phyloP scores from a whole-genome alignment of 768 basidiomycete genomes.

The Hemileccinum rubropunctum region DNA sequence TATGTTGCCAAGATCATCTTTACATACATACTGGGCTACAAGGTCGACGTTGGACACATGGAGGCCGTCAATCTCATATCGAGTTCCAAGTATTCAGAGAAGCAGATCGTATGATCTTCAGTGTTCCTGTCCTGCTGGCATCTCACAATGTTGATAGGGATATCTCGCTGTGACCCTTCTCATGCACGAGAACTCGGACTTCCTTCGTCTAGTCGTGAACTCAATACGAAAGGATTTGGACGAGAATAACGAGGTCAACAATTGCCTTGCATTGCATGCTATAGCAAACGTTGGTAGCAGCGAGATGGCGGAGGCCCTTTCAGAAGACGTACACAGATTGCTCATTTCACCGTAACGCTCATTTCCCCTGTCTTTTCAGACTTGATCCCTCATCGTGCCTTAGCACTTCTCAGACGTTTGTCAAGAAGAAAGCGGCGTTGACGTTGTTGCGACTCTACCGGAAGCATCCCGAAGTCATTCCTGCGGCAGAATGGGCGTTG shows the following conservation, averaged over 20 bases:
- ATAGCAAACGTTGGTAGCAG: conserved; percentile 97
- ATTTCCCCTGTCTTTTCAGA: not conserved
- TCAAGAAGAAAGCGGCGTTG: conserved; percentile 97
- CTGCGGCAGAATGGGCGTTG: conserved; percentile 92
- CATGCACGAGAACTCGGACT: conserved; percentile 99
- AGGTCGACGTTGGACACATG: conserved; percentile 99
- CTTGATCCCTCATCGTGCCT: conserved; percentile 12
- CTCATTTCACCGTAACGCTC: conserved; percentile 85
- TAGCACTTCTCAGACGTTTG: conserved; percentile 92
- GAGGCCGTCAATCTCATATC: conserved; percentile 98
- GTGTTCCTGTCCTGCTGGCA: not conserved
- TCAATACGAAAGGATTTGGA: conserved; percentile 97
- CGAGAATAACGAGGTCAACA: conserved; percentile 90
- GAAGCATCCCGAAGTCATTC: conserved; percentile 93
- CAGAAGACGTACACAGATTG: conserved; percentile 89
- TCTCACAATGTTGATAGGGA: conserved; percentile 52
- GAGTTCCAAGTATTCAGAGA: conserved; percentile 94
- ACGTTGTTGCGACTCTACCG: conserved; percentile 91
- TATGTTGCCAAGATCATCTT: conserved; percentile 99
- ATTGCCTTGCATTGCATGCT: conserved; percentile 94
- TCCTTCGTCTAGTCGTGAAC: conserved; percentile 94
- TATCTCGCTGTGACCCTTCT: conserved; percentile 95
- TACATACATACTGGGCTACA: conserved; percentile 98
- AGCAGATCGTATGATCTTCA: conserved; percentile 83
- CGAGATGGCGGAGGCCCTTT: conserved; percentile 97